Evolutionary conservation across 495 filamentous ascomycete genomes (phyloP).

Genomic region (Penicillium robsamsonii): DNA sequence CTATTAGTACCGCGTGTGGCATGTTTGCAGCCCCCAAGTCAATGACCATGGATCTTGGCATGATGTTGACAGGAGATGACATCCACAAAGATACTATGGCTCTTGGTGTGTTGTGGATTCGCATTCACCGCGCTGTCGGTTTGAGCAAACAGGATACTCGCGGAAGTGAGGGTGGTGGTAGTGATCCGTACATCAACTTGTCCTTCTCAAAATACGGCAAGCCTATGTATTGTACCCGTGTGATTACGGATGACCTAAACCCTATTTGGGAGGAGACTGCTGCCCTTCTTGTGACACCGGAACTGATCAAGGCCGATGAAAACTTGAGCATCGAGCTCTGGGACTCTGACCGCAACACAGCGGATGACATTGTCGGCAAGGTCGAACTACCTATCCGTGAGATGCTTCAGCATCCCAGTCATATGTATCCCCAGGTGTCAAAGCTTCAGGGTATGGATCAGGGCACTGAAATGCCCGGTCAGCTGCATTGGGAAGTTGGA

Average conservation of each 20-base stretch:
- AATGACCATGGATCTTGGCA: constrained; percentile 85
- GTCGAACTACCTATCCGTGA: constrained; percentile 90
- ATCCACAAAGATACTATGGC: constrained; percentile 85
- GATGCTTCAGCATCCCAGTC: constrained; percentile 87
- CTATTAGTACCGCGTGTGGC: constrained; percentile 79
- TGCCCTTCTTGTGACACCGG: constrained; percentile 80
- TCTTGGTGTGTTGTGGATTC: constrained; percentile 83
- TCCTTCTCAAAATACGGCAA: constrained; percentile 88
- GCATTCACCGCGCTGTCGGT: constrained; percentile 81
- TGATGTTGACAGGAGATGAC: constrained; percentile 84
- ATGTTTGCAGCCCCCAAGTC: constrained; percentile 97
- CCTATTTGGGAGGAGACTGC: constrained; percentile 89
- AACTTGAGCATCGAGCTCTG: constrained; percentile 91
- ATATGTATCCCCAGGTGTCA: constrained; percentile 90
- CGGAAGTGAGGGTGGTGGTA: constrained; percentile 82
- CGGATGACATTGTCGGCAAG: constrained; percentile 93
- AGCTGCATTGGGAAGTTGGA: constrained; percentile 93
- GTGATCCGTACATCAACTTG: constrained; percentile 83
- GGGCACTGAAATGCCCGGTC: constrained; percentile 85
- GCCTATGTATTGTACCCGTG: constrained; percentile 94
- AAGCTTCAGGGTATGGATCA: constrained; percentile 76
- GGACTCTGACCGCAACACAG: constrained; percentile 85
- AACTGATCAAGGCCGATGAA: constrained; percentile 89
- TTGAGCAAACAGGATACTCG: constrained; percentile 88
- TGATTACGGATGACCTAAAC: constrained; percentile 92